Evolutionary conservation across 2,329 filamentous ascomycete species (phyloP).

Genomic region (Triangularia setosa): DNA sequence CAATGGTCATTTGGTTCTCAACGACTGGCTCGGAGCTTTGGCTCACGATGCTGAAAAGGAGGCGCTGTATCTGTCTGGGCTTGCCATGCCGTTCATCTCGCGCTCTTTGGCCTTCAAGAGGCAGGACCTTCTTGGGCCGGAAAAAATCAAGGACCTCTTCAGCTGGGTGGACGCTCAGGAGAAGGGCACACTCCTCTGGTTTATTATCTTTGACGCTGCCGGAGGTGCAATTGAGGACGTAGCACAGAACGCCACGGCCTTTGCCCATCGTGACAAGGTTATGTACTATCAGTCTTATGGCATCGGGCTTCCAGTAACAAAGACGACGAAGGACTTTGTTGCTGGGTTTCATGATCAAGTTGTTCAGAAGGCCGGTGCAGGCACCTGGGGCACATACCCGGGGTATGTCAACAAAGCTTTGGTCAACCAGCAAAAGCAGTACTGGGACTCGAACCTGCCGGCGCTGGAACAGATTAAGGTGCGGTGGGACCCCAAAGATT

Average conservation of each 20-base stretch:
- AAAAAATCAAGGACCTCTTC: slow-evolving; percentile 48
- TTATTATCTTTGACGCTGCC: slow-evolving; percentile 58
- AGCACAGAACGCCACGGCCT: slow-evolving; percentile 53
- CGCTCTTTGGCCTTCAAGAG: slow-evolving; percentile 53
- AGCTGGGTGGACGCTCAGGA: slow-evolving; percentile 47
- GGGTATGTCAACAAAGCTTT: slow-evolving; percentile 58
- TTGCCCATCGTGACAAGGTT: slow-evolving; percentile 60
- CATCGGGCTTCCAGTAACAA: slow-evolving; percentile 45
- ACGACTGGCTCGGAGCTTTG: slow-evolving; percentile 61
- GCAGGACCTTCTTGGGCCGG: slow-evolving; percentile 44
- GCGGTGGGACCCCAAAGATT: slow-evolving; percentile 47
- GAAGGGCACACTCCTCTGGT: slow-evolving; percentile 54
- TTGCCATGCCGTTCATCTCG: slow-evolving; percentile 51
- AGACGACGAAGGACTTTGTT: slow-evolving; percentile 48
- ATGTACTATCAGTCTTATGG: slow-evolving; percentile 63
- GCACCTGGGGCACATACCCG: slow-evolving; percentile 52
- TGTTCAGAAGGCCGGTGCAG: slow-evolving; percentile 35
- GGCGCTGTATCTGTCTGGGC: slow-evolving; percentile 43
- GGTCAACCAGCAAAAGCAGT: slow-evolving; percentile 43
- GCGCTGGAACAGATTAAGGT: slow-evolving; percentile 47
- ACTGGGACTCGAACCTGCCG: slow-evolving; percentile 53
- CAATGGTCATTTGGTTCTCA: slow-evolving; percentile 38
- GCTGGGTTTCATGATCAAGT: slow-evolving; percentile 45
- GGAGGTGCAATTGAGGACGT: slow-evolving; percentile 59
- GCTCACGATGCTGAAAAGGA: slow-evolving; percentile 48